A percentile compares a stretch with the other conserved stretches of the same genome.
These are phyloP conservation scores for Ophiostoma angusticollis DNA, from an alignment of 2,329 filamentous ascomycete species.

Conservation along the genomic window DNA sequence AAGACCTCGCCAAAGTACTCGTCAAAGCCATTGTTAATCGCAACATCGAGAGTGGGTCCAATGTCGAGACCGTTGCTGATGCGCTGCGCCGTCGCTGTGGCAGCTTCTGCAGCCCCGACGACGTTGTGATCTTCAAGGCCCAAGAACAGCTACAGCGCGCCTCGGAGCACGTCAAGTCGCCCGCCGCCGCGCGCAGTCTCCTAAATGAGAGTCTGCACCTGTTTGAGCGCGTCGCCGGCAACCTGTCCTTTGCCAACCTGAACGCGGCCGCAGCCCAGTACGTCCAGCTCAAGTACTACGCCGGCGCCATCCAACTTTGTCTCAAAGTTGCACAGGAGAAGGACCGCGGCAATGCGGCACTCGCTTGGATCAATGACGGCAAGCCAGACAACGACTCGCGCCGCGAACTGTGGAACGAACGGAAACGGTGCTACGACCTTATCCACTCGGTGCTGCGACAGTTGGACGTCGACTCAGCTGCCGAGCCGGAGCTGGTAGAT, in stretches of 20 bases:
- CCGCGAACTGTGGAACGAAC: slow-evolving; percentile 50
- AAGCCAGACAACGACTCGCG: slow-evolving; percentile 60
- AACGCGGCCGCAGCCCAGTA: slow-evolving; percentile 69
- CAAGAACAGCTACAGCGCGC: slow-evolving; percentile 89
- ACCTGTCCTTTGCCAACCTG: slow-evolving; percentile 68
- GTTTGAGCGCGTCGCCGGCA: slow-evolving; percentile 79
- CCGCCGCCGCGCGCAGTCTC: slow-evolving; percentile 62
- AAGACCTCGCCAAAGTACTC: slow-evolving; percentile 81
- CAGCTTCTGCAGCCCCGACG: slow-evolving; percentile 93
- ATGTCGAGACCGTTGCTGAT: slow-evolving; percentile 94
- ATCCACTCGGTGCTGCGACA: slow-evolving; percentile 69
- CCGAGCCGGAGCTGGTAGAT: slow-evolving; percentile 61
- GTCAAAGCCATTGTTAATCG: slow-evolving; percentile 97
- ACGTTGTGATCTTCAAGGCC: slow-evolving; percentile 96
- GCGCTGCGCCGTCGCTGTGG: slow-evolving; percentile 84
- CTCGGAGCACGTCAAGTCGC: slow-evolving; percentile 61
- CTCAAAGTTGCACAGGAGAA: slow-evolving; percentile 70
- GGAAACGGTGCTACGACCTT: slow-evolving; percentile 74
- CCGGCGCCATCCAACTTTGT: slow-evolving; percentile 80
- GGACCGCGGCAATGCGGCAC: slow-evolving; percentile 75
- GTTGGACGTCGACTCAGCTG: slow-evolving; percentile 58
- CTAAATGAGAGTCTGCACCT: slow-evolving; percentile 80
- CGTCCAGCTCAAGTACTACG: slow-evolving; percentile 73
- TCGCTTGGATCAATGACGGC: slow-evolving; percentile 79
- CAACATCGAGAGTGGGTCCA: slow-evolving; percentile 92